Evolutionary conservation across 2,329 filamentous ascomycete genomes (phyloP).

Genomic region (Hymenoscyphus scutula): DNA sequence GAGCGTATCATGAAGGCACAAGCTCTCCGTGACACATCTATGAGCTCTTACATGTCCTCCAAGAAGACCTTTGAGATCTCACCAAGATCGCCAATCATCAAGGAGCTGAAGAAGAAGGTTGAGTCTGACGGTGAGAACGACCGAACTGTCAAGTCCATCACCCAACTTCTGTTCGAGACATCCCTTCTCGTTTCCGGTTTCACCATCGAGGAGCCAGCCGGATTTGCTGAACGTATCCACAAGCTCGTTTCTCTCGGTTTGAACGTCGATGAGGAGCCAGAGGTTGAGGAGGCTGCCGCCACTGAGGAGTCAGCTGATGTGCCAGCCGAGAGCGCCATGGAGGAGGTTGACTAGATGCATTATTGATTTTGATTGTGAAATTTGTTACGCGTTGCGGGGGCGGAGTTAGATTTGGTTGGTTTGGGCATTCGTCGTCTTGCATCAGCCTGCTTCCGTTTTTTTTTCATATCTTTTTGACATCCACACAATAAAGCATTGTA

Average conservation of each 20-base stretch:
- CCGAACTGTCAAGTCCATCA: slow-evolving; percentile 98
- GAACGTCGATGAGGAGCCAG: slow-evolving; percentile 93
- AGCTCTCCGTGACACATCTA: slow-evolving; percentile 98
- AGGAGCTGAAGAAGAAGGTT: slow-evolving; percentile 99
- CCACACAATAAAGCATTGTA: slow-evolving; percentile 10
- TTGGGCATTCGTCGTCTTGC: slow-evolving; percentile 21
- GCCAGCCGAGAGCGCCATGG: slow-evolving; percentile 79
- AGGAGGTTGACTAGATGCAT: slow-evolving; percentile 90
- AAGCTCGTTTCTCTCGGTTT: slow-evolving; percentile 97
- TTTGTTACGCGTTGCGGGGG: slow-evolving; percentile 19
- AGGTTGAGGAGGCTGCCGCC: slow-evolving; percentile 62
- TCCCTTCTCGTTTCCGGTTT: slow-evolving; percentile 98
- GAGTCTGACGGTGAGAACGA: slow-evolving; percentile 97
- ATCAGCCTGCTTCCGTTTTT: slow-evolving; percentile 25
- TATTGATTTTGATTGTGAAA: slow-evolving; percentile 5
- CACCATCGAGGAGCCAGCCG: slow-evolving; percentile 98
- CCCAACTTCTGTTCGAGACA: slow-evolving; percentile 97
- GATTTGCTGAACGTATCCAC: slow-evolving; percentile 98
- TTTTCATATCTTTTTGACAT: slow-evolving; percentile 10
- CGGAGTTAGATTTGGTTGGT: slow-evolving; percentile 35
- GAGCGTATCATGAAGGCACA: slow-evolving; percentile 99
- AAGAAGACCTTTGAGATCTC: slow-evolving; percentile 99
- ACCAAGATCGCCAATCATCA: slow-evolving; percentile 95
- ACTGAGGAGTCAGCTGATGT: slow-evolving; percentile 57
- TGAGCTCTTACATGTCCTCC: slow-evolving; percentile 99